Conservation (phyloP, 306 rosid species). For the Benincasa hispida region DNA sequence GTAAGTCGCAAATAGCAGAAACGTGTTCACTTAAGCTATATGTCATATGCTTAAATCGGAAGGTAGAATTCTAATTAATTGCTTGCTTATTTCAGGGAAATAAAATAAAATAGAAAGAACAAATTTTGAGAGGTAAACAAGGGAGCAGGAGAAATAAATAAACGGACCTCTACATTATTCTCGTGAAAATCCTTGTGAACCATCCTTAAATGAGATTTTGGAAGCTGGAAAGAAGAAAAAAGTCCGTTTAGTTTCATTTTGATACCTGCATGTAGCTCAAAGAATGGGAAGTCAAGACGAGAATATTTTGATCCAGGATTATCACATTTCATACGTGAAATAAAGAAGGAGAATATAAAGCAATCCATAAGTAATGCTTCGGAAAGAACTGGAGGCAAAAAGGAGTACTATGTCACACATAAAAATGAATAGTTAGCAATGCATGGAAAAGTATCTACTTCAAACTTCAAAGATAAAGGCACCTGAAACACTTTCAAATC, state of each 20-base stretch:
- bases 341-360: neutral
- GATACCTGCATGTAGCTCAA: neutral
- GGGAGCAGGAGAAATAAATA: neutral
- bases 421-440: neutral
- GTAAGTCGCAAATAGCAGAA: neutral
- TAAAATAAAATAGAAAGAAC: neutral
- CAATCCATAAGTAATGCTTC: neutral
- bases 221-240: conserved; percentile 54
- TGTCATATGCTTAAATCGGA: neutral
- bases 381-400: neutral
- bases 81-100: neutral
- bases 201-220: conserved; percentile 60
- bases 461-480: neutral
- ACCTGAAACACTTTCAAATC: neutral
- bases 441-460: neutral
- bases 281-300: neutral
- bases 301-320: no score
- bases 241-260: neutral
- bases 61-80: neutral
- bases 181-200: conserved; percentile 90
- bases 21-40: neutral
- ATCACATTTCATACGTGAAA: neutral
- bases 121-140: neutral
- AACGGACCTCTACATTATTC: conserved; percentile 63
- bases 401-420: neutral